Conservation (phyloP, 768 basidiomycete genomes). For the Lactarius hengduanensis region DNA sequence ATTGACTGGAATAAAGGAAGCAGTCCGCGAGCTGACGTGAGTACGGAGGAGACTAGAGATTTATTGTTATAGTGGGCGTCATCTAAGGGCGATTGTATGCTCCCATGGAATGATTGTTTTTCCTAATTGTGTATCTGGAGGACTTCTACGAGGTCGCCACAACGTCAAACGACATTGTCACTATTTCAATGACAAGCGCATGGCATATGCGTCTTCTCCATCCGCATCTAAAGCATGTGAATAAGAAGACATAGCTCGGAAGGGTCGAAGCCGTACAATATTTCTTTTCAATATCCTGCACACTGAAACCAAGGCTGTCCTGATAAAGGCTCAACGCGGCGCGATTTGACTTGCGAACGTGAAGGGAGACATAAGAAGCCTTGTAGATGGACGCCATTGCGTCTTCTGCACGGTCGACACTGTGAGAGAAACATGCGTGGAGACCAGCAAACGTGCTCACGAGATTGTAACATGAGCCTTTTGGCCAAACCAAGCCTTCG, state of each 20-base stretch:
- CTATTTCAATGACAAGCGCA: constrained; percentile 65
- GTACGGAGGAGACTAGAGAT: constrained; percentile 7
- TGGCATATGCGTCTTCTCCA: constrained; percentile 92
- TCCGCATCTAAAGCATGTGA: constrained; percentile 67
- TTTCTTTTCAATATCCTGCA: constrained; percentile 80
- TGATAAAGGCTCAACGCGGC: constrained; percentile 87
- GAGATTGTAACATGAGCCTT: constrained; percentile 90
- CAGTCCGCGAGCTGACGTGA: not conserved
- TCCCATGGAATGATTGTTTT: not conserved
- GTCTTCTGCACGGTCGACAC: constrained; percentile 54
- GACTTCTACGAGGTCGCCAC: not conserved
- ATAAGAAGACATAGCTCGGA: constrained; percentile 13
- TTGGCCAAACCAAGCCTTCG: constrained; percentile 91
- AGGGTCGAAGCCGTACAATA: constrained; percentile 68
- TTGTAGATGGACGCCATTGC: constrained; percentile 89
- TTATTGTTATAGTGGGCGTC: constrained; percentile 6
- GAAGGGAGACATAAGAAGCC: constrained; percentile 81
- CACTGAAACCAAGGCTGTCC: constrained; percentile 87
- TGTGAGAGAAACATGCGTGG: not conserved
- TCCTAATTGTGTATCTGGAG: not conserved
- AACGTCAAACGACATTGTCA: not conserved
- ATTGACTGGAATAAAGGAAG: not conserved
- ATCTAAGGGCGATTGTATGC: not conserved
- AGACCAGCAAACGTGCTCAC: constrained; percentile 47
- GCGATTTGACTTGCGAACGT: constrained; percentile 93